Evolutionary conservation across 169 alveolate species (phyloP).

Genomic region (Eimeria sp.): DNA sequence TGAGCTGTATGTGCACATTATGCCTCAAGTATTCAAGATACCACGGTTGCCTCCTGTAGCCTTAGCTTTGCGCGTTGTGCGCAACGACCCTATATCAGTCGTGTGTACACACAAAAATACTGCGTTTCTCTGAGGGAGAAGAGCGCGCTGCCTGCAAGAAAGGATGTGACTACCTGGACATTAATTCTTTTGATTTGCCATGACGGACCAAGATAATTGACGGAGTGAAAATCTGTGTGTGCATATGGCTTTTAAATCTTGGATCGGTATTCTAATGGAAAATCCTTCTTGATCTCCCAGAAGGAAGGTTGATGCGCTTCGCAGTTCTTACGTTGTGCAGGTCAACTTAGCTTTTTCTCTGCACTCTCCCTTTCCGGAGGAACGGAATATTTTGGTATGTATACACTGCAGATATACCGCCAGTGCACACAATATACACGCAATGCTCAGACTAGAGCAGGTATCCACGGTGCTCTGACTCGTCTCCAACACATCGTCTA

Average conservation of each 20-base stretch:
- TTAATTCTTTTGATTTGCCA: neutral
- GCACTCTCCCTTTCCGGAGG: conserved; percentile 93
- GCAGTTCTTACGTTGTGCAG: conserved; percentile 57
- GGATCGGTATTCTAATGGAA: neutral
- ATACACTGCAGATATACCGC: neutral
- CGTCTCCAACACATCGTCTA: neutral
- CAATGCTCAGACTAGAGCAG: too few relatives aligned
- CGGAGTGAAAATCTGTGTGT: neutral
- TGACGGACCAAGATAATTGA: neutral
- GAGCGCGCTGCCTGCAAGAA: neutral
- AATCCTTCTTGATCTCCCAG: neutral
- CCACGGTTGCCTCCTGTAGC: too few relatives aligned
- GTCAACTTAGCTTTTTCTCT: conserved; percentile 92
- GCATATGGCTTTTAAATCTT: neutral
- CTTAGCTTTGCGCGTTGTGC: too few relatives aligned
- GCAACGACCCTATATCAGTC: too few relatives aligned
- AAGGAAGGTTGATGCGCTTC: neutral
- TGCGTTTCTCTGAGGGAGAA: too few relatives aligned
- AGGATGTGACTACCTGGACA: neutral
- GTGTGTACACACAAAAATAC: too few relatives aligned
- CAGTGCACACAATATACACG: too few relatives aligned
- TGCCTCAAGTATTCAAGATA: neutral
- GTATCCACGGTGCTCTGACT: neutral
- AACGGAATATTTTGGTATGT: conserved; percentile 83
- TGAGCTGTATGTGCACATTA: neutral